A percentile compares a stretch with the other conserved stretches of the same genome.
phyloP scores from a whole-genome alignment of 164 flowering plant genomes.

The Stephania cephalantha region DNA sequence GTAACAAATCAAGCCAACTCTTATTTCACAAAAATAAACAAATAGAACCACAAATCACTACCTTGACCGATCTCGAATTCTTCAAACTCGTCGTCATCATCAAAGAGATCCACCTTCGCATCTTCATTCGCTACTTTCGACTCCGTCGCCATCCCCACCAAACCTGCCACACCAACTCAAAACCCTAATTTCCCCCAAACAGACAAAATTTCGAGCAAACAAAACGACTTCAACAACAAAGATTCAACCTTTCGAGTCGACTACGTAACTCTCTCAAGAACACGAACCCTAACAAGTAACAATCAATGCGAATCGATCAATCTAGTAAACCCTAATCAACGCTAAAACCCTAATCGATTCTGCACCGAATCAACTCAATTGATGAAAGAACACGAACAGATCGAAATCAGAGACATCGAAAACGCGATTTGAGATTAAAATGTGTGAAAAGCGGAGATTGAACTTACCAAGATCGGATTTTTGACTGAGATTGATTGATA shows the following conservation, averaged over 20 bases:
- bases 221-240: background rate
- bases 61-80: constrained; percentile 58
- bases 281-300: background rate
- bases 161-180: background rate
- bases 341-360: background rate
- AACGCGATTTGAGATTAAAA: background rate
- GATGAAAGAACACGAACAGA: background rate
- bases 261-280: background rate
- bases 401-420: background rate
- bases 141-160: constrained; percentile 31
- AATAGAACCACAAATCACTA: constrained; percentile 5
- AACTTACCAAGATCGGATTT: background rate
- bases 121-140: constrained; percentile 40
- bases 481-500: background rate
- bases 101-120: constrained; percentile 58
- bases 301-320: background rate
- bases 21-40: background rate
- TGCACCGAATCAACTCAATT: background rate
- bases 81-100: constrained; percentile 68
- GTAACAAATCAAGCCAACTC: background rate
- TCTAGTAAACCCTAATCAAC: background rate
- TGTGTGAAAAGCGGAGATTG: background rate
- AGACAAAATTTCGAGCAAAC: background rate
- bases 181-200: background rate
- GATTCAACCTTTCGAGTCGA: background rate